Evolutionary conservation across 768 basidiomycete species (phyloP).

Genomic region (Termitomyces sp.): DNA sequence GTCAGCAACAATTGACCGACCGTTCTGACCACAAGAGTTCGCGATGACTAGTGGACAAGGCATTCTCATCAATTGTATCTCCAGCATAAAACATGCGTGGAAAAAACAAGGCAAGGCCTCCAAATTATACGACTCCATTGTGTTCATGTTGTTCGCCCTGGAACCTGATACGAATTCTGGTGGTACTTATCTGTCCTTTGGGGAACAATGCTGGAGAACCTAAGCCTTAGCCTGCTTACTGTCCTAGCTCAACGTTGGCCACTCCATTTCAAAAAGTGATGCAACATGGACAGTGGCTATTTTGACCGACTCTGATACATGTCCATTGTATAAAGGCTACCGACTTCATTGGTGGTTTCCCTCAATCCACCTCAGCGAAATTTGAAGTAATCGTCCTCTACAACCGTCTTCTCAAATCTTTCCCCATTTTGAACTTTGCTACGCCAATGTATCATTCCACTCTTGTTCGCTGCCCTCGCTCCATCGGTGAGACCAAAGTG

Average conservation of each 20-base stretch:
- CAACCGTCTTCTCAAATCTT: background rate
- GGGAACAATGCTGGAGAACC: background rate
- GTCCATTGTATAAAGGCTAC: background rate
- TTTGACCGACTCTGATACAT: background rate
- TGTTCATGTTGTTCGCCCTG: no score
- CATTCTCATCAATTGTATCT: no score
- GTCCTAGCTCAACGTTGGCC: background rate
- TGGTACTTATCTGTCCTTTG: background rate
- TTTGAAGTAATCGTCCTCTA: background rate
- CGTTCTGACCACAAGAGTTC: no score
- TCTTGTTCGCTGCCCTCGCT: slow-evolving; percentile 2
- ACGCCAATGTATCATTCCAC: background rate
- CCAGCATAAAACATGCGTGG: no score
- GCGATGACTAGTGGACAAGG: no score
- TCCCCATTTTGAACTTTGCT: background rate
- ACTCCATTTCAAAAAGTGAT: no score
- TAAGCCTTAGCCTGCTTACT: background rate
- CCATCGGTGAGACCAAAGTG: background rate
- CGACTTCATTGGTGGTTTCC: background rate
- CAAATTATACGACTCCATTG: no score
- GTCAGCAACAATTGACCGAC: no score
- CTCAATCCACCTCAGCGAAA: background rate
- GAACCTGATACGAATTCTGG: no score
- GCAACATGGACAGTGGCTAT: background rate
- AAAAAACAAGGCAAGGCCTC: no score